phyloP scores from a whole-genome alignment of 116 monocot genomes.

The Trichopus zeylanicus region DNA sequence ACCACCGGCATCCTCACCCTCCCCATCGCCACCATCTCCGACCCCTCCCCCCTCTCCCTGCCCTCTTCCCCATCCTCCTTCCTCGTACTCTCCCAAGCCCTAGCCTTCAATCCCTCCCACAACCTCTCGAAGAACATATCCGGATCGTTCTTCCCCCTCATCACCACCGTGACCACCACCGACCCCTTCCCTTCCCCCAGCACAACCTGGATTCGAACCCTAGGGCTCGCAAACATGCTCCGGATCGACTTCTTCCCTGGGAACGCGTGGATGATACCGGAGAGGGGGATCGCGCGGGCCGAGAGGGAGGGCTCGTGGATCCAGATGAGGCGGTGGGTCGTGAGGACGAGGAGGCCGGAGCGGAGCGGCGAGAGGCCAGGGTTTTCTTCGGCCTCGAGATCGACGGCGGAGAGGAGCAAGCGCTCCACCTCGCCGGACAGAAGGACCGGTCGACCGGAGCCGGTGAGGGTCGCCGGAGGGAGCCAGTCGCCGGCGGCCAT shows the following conservation, averaged over 20 bases:
- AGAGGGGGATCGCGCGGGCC: slow-evolving; percentile 47
- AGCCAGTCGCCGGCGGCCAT: slow-evolving; percentile 26
- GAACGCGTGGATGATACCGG: slow-evolving; percentile 49
- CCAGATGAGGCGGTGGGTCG: slow-evolving; percentile 80
- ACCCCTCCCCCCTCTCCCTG: background rate
- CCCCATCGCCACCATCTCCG: slow-evolving; percentile 8
- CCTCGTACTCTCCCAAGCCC: slow-evolving; percentile 38
- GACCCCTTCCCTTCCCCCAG: background rate
- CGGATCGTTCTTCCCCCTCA: slow-evolving; percentile 12
- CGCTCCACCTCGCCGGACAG: slow-evolving; percentile 64
- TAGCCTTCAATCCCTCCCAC: slow-evolving; percentile 42
- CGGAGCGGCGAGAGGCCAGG: slow-evolving; percentile 38
- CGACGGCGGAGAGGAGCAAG: slow-evolving; percentile 41
- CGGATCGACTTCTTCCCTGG: slow-evolving; percentile 57
- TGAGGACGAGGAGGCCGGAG: slow-evolving; percentile 60
- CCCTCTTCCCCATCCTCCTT: slow-evolving; percentile 1
- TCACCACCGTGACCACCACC: slow-evolving; percentile 14
- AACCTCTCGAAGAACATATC: slow-evolving; percentile 30
- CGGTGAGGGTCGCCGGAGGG: slow-evolving; percentile 39
- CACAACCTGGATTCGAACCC: slow-evolving; percentile 51
- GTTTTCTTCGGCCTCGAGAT: slow-evolving; percentile 53
- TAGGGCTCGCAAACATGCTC: slow-evolving; percentile 45
- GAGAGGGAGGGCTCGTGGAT: slow-evolving; percentile 36
- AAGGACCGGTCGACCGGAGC: slow-evolving; percentile 64
- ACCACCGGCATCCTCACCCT: slow-evolving; percentile 54